Base-by-base conservation (phyloP, 148 eudicot genomes). In the Camellia granthamiana region DNA sequence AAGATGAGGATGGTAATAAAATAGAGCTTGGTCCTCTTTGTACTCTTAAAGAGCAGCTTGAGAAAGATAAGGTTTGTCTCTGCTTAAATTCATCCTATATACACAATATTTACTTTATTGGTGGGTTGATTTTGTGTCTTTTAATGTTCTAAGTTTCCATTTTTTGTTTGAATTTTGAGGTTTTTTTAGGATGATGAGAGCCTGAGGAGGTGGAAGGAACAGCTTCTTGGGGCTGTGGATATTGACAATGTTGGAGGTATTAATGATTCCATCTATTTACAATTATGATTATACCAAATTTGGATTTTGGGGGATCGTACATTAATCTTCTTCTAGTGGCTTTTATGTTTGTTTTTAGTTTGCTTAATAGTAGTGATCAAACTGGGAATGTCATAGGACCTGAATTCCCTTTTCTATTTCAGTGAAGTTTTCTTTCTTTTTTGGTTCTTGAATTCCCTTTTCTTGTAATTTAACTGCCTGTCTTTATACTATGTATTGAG, bases 151-250 rank as follows among this genome's bases (percentile, higher is more conserved):
- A 49, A 49, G 7, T 49, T 49, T 49, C 52, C 7, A 7, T 49
- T 59, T n/a, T 51, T 77, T 51, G 62, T 19, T 14, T 38, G 75
- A 56, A 41, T 77, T 61, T 84, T 77, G 79, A 19, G 10, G 62
- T 44, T 77, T 77, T 47, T 81, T 75, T 81, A 93, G 95, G 97
- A 93, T 84, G 97, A 93, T 87, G 97, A 93, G 83, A 93, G 97
- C 84, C 85, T 93, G 85, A 91, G 95, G 86, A 91, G 86, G 83
- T 93, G 97, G 97, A 93, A 93, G 72, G 97, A 93, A 72, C 93
- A 91, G 68, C 93, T 93, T 41, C 88, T 93, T 79, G 97, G 97
- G 71, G 78, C 80, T 79, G 95, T 93, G 80, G 91, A 93, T 88
- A 84, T 89, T 68, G 83, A 49, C 78, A 85, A 78, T 78, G 87